Evolutionary conservation across 768 basidiomycete genomes (phyloP).

Genomic region (Leccinellum albellum): DNA sequence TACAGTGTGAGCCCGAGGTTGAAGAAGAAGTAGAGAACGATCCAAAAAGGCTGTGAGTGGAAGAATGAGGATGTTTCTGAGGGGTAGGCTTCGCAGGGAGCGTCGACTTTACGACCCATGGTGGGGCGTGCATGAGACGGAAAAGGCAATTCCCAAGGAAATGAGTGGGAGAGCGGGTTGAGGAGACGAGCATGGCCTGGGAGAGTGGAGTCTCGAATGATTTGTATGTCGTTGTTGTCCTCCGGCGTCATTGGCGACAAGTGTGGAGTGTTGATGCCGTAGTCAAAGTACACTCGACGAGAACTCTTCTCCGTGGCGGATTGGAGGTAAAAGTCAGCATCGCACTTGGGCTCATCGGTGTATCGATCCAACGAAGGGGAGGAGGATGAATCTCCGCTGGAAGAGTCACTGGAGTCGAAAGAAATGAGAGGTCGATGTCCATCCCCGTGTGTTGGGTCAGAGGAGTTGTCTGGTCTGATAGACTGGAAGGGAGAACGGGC

Average conservation of each 20-base stretch:
- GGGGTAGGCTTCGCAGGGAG: conserved; percentile 3
- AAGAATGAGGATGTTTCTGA: conserved; percentile 19
- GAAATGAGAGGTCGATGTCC: not conserved
- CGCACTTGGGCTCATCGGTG: conserved; percentile 3
- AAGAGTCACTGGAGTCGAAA: conserved; percentile 14
- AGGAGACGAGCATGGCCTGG: not conserved
- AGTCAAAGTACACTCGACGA: conserved; percentile 23
- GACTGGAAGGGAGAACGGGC: not conserved
- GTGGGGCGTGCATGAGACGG: conserved; percentile 11
- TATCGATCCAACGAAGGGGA: not conserved
- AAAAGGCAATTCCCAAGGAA: conserved; percentile 19
- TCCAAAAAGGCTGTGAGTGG: conserved; percentile 50
- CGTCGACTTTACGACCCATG: not conserved
- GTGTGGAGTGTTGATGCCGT: conserved; percentile 9
- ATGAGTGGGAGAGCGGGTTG: conserved; percentile 7
- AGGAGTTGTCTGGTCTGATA: not conserved
- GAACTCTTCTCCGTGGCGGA: conserved; percentile 13
- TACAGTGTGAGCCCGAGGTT: conserved; percentile 91
- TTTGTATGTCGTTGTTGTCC: not conserved
- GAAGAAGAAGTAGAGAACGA: conserved; percentile 81
- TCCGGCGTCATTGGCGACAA: conserved; percentile 5
- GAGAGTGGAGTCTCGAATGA: not conserved
- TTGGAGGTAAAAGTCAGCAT: not conserved
- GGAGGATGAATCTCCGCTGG: conserved; percentile 8
- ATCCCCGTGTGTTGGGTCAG: not conserved